Evolutionary conservation across 176 grass and related monocot species (phyloP), one percentile per base, ranked within the genome.

Genomic region (Oryza punctata): DNA sequence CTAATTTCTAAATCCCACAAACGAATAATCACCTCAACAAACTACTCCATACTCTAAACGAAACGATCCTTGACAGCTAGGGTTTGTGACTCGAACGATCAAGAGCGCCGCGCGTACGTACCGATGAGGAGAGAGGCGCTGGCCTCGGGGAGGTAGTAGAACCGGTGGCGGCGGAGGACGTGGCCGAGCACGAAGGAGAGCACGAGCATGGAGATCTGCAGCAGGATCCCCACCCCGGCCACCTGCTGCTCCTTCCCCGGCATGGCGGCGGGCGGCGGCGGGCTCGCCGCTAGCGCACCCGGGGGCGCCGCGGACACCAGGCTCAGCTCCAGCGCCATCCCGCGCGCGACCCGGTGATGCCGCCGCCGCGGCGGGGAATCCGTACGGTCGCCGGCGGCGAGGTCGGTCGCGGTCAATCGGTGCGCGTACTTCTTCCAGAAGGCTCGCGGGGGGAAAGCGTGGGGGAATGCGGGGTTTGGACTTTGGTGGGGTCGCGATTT

Each of bases 111-210:
- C 7, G 7, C 15, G 5, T 18, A 82, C 65, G 24, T 89, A 99
- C 93, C 96, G 67, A 99, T 99, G 69, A 99, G 91, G 73, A 99
- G 96, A 25, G 96, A 99, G 30, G 93, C 96, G 50, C 96, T 99
- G 83, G 96, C 96, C 84, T 99, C 96, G 8, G 96, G 96, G 77
- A 99, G 85, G 87, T 99, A 96, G 96, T 99, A 99, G 82, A 99
- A 92, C 47, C 77, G 89, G 85, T 85, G 93, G 80, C 96, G 96
- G 61, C 96, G 93, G 49, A 99, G 91, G 67, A 99, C 91, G 75
- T 99, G 96, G 19, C 96, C 96, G n/a, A 99, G 84, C 60, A 99
- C 96, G 83, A 99, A 99, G 80, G 96, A 94, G 76, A 99, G 96
- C 57, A 99, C 93, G 63, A 99, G 93, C 91, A 99, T 89, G 63